Base-by-base conservation (phyloP, 805 yeast genomes). In the Grigorovia humatica region DNA sequence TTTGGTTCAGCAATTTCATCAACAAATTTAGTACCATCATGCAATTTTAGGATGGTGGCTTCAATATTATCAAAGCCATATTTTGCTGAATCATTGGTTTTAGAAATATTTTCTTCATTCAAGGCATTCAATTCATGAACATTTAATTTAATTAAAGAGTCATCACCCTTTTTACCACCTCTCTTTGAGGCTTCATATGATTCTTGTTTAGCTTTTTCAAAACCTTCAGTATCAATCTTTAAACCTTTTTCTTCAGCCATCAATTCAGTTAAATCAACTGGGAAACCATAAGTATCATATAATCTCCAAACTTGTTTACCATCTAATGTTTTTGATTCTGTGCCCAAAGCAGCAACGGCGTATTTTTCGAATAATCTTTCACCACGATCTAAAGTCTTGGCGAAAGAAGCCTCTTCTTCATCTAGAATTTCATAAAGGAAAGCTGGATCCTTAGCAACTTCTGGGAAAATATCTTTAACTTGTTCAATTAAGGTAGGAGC, bases 191-290 rank as follows among this genome's bases (percentile, higher is more conserved):
- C 98, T 74, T 90, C 97, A 67, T 85, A 81, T 11, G 96, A 86
- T 59, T 83, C 95, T 57, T 80, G 78, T 67, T 83, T 87, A 48
- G 99, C 98, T 59, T 80, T 80, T 70, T 90, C 97, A 65, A 93
- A 93, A 40, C 88, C 98, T 48, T 75, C 82, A 67, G 89, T 96
- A 68, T 93, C 97, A 57, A 93, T 91, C 62, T 82, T 83, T 61
- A 93, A 79, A 18, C 95, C 95, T 54, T 93, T 88, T 72, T 93
- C 99, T 71, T 91, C 98, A 46, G 99, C 99, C 99, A 93, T 93
- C 67, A 93, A 79, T 68, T 96, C 82, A 32, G 99, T 93, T 66
- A 93, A 79, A 72, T 93, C 99, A 52, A 89, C 97, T 42, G 99
- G 99, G 85, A 93, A 93, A 53, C 99, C 99, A 66, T 91, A 93